Evolutionary conservation across 1,284 basidiomycete genomes (phyloP).

Genomic region (Ganoderma meredithae): DNA sequence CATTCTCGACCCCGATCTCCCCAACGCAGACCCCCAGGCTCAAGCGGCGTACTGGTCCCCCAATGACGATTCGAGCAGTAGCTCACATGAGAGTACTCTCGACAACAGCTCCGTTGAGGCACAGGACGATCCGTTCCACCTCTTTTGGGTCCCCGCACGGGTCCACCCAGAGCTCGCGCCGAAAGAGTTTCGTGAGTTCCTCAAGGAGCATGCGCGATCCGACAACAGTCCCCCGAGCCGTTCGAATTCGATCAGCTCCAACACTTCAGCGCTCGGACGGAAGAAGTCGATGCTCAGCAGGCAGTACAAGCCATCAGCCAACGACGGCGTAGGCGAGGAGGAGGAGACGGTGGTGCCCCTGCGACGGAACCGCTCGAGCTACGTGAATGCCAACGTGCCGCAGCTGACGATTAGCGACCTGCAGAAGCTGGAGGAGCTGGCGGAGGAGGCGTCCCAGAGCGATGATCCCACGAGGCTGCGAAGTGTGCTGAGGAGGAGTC

Average conservation of each 20-base stretch:
- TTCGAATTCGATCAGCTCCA: slow-evolving; percentile 48
- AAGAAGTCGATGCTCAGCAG: slow-evolving; percentile 91
- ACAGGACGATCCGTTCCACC: slow-evolving; percentile 78
- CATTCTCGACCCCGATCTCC: slow-evolving; percentile 88
- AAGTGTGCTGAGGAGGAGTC: slow-evolving; percentile 83
- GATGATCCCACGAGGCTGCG: slow-evolving; percentile 88
- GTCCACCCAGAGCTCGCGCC: slow-evolving; percentile 98
- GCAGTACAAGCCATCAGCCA: slow-evolving; percentile 81
- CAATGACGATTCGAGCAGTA: slow-evolving; percentile 52
- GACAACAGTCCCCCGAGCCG: slow-evolving; percentile 52
- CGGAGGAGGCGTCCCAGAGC: slow-evolving; percentile 85
- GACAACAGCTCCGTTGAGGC: slow-evolving; percentile 24
- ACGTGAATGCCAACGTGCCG: slow-evolving; percentile 57
- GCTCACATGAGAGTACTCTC: slow-evolving; percentile 35
- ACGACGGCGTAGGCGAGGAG: slow-evolving; percentile 74
- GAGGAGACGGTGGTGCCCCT: slow-evolving; percentile 73
- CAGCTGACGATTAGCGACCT: slow-evolving; percentile 92
- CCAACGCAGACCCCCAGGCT: slow-evolving; percentile 64
- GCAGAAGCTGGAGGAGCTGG: slow-evolving; percentile 91
- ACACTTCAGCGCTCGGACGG: slow-evolving; percentile 61
- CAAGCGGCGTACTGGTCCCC: slow-evolving; percentile 60
- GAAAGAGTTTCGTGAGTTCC: slow-evolving; percentile 92
- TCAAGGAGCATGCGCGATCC: slow-evolving; percentile 88
- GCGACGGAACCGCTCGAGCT: slow-evolving; percentile 70
- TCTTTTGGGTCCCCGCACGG: slow-evolving; percentile 98